Evolutionary conservation across 2,329 filamentous ascomycete species (phyloP).

Genomic region (Colletotrichum sp.): DNA sequence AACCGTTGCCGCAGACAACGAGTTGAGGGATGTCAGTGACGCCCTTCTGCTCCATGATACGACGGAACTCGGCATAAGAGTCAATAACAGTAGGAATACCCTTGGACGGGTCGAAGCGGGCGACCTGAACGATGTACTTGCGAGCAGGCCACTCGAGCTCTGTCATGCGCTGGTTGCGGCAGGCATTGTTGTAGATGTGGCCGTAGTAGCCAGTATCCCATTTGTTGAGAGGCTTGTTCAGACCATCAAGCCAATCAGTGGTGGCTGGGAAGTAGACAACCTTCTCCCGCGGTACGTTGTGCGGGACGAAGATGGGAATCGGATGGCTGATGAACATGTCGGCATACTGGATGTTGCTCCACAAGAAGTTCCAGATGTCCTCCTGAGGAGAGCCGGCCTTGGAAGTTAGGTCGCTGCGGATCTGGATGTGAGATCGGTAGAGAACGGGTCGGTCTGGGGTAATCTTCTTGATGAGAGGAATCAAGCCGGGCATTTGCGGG

Average conservation of each 20-base stretch:
- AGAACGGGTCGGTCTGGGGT: slow-evolving; percentile 79
- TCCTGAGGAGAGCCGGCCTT: slow-evolving; percentile 69
- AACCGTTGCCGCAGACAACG: slow-evolving; percentile 79
- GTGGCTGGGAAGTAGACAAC: slow-evolving; percentile 81
- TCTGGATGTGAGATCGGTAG: slow-evolving; percentile 84
- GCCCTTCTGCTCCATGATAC: slow-evolving; percentile 58
- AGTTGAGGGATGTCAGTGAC: slow-evolving; percentile 69
- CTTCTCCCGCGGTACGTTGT: slow-evolving; percentile 67
- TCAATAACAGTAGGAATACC: slow-evolving; percentile 80
- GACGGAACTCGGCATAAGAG: slow-evolving; percentile 75
- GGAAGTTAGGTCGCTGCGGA: slow-evolving; percentile 75
- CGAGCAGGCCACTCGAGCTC: slow-evolving; percentile 61
- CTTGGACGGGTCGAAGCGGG: slow-evolving; percentile 84
- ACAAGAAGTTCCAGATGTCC: slow-evolving; percentile 78
- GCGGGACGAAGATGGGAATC: slow-evolving; percentile 76
- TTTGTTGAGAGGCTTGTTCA: slow-evolving; percentile 76
- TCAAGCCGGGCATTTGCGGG: slow-evolving; percentile 82
- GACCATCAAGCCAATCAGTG: slow-evolving; percentile 83
- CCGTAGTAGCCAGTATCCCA: slow-evolving; percentile 79
- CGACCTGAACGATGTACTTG: slow-evolving; percentile 81
- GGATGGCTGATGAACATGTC: slow-evolving; percentile 87
- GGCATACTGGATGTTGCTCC: slow-evolving; percentile 71
- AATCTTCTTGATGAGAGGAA: slow-evolving; percentile 73
- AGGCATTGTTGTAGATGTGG: slow-evolving; percentile 72
- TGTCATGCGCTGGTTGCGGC: slow-evolving; percentile 65